Conservation (phyloP, 116 monocot genomes). For the Posidonia oceanica region DNA sequence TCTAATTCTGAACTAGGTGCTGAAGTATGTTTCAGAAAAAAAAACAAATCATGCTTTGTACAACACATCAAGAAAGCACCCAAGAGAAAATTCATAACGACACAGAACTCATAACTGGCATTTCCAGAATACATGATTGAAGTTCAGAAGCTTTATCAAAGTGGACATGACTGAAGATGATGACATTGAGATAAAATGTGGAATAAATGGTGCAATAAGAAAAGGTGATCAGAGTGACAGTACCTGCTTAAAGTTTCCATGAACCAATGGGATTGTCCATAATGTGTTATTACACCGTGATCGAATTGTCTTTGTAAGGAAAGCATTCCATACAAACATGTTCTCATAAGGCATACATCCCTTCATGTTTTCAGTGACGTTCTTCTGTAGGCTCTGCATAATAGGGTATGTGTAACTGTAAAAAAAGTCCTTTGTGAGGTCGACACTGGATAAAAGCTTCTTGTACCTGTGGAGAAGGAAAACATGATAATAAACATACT, state of each 20-base stretch:
- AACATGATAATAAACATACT: background rate
- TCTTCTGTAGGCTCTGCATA: constrained; percentile 85
- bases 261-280: constrained; percentile 96
- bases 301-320: constrained; percentile 72
- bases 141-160: background rate
- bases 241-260: constrained; percentile 90
- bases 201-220: background rate
- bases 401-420: constrained; percentile 97
- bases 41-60: background rate
- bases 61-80: background rate
- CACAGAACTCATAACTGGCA: background rate
- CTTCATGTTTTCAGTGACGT: constrained; percentile 31
- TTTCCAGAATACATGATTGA: background rate
- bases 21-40: constrained; percentile 1
- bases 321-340: constrained; percentile 95
- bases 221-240: background rate
- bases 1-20: background rate
- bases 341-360: constrained; percentile 78
- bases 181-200: too few species aligned
- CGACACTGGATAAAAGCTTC: constrained; percentile 86
- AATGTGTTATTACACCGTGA: constrained; percentile 79
- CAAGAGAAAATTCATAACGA: background rate
- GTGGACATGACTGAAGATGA: background rate
- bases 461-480: constrained; percentile 58
- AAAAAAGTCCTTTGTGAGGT: constrained; percentile 96